A percentile compares a stretch with the other conserved stretches of the same genome.
Evolutionary conservation across 306 rosid genomes (phyloP).

Genomic region (Leucaena leucocephala): DNA sequence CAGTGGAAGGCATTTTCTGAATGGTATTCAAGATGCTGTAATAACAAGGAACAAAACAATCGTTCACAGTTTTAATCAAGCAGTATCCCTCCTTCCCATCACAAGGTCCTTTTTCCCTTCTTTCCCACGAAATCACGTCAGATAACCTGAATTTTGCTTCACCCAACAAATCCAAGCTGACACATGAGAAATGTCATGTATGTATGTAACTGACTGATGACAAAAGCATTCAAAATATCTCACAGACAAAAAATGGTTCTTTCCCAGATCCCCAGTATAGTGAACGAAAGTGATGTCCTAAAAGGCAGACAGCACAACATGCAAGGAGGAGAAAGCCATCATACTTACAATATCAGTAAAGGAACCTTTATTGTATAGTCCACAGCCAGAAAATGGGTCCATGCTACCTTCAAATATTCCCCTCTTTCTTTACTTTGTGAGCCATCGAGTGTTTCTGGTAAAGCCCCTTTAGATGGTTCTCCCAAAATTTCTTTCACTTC

Average conservation of each 20-base stretch:
- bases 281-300: background rate
- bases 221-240: conserved; percentile 23
- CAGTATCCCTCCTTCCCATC: background rate
- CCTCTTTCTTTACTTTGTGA: conserved; percentile 47
- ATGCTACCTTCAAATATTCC: conserved; percentile 52
- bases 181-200: background rate
- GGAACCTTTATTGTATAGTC: conserved; percentile 78
- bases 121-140: conserved; percentile 12
- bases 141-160: conserved; percentile 25
- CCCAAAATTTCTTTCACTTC: conserved; percentile 57
- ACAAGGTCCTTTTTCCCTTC: background rate
- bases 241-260: conserved; percentile 20
- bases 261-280: background rate
- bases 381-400: conserved; percentile 67
- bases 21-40: background rate
- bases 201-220: background rate
- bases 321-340: conserved; percentile 23
- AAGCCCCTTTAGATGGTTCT: conserved; percentile 43
- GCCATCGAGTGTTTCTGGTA: conserved; percentile 48
- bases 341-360: conserved; percentile 80
- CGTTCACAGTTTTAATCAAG: background rate
- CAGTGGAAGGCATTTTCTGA: background rate
- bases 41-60: background rate
- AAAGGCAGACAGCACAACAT: conserved; percentile 24
- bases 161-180: background rate